These are phyloP conservation scores for Sugiyamaella castrensis DNA, from an alignment of 1,139 yeast genomes.

Conservation along the genomic window DNA sequence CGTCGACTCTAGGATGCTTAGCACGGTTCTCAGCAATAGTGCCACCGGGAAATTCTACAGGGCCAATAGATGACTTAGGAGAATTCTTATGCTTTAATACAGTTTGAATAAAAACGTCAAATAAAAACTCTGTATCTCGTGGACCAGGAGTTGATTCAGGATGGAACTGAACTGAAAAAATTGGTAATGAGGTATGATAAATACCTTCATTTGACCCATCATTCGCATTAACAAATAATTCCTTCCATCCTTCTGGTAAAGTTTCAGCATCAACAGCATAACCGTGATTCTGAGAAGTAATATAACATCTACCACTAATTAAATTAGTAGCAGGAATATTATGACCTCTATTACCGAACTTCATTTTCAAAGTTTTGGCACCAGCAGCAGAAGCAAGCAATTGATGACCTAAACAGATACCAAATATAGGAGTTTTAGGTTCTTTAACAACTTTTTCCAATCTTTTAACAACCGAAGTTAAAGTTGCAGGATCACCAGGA, in stretches of 20 bases:
- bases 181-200: slow-evolving; percentile 81
- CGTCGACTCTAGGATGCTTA: slow-evolving; percentile 72
- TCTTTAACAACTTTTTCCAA: slow-evolving; percentile 55
- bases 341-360: slow-evolving; percentile 99
- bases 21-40: slow-evolving; percentile 57
- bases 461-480: slow-evolving; percentile 61
- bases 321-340: slow-evolving; percentile 96
- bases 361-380: slow-evolving; percentile 85
- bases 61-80: slow-evolving; percentile 50
- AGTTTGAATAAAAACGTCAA: slow-evolving; percentile 86
- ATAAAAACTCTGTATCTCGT: slow-evolving; percentile 95
- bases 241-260: slow-evolving; percentile 78
- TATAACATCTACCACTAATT: slow-evolving; percentile 93
- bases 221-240: slow-evolving; percentile 90
- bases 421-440: slow-evolving; percentile 68
- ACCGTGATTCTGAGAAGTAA: slow-evolving; percentile 99
- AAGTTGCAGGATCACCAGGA: slow-evolving; percentile 97
- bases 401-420: slow-evolving; percentile 99
- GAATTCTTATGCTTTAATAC: slow-evolving; percentile 63
- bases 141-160: slow-evolving; percentile 99
- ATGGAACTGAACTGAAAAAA: slow-evolving; percentile 98
- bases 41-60: slow-evolving; percentile 93
- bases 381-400: slow-evolving; percentile 94
- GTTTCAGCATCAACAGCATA: slow-evolving; percentile 88
- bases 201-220: slow-evolving; percentile 99